Base-by-base conservation (phyloP, 352 stramenopile genomes). In the Globisporangium radiosum region DNA sequence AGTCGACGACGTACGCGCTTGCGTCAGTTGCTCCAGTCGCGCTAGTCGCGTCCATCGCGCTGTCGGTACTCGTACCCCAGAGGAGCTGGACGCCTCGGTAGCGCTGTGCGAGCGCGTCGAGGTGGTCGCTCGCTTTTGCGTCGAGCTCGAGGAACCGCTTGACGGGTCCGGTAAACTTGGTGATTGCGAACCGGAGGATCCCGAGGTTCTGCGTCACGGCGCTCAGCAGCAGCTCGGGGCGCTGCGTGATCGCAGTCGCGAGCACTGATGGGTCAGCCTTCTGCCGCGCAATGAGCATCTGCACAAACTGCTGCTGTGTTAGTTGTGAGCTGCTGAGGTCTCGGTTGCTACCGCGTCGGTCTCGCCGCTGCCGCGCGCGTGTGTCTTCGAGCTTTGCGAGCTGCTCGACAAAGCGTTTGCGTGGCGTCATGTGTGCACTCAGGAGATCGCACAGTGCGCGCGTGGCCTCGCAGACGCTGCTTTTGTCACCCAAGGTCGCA, bases 171-270 rank as follows among this genome's bases (percentile, higher is more conserved):
- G 80, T 48, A 45, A 87, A 90, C 59, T 90, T 88, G 11, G 71
- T 78, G 59, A 92, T 90, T 5, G 68, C 67, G 36, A 90, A 90
- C 17, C 81, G 62, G 36, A 92, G 60, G 54, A 92, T 90, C 0
- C 83, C 78, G 9, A 81, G 75, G 60, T 90, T 88, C 13, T 81
- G 59, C 6, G 72, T 48, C 11, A 90, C 72, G 0, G 81, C 78
- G 42, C 65, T 85, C 47, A 87, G 56, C n/a, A 92, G 56, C 4
- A 87, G 81, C 57, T 88, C 83, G 4, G 78, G 80, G 15, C 70
- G 81, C n/a, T 76, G 70, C 47, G 83, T 87, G 60, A 90, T 76
- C 0, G 68, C 74, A 36, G 79, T 75, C 10, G 87, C 74, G 38
- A 90, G 70, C 19, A 88, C 54, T 42, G 70, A 68, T 0, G 80